Evolutionary conservation across 2,329 filamentous ascomycete genomes (phyloP).

Genomic region (Penicillium sp.): DNA sequence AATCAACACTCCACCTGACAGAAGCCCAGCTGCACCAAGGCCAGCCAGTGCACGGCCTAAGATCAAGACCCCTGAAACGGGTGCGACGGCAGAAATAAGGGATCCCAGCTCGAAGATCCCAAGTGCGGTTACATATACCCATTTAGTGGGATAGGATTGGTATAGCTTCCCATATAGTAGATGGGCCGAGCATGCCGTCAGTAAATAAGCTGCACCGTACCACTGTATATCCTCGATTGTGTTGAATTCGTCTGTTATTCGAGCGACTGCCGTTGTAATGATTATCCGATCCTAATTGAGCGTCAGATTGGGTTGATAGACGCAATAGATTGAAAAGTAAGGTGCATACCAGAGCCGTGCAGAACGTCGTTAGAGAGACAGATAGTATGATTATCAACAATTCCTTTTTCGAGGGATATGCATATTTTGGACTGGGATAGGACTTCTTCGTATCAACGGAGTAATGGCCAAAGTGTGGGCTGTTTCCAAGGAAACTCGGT

Average conservation of each 20-base stretch:
- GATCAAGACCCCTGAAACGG: conserved; percentile 28
- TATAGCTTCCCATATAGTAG: conserved; percentile 35
- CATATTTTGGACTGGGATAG: not conserved
- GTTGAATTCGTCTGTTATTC: conserved; percentile 41
- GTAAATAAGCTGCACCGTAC: conserved; percentile 38
- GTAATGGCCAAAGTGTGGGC: not conserved
- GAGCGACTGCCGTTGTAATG: conserved; percentile 38
- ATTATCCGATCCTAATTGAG: conserved; percentile 25
- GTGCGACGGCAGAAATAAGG: conserved; percentile 28
- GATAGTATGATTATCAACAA: not conserved
- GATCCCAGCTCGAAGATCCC: conserved; percentile 37
- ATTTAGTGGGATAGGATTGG: conserved; percentile 33
- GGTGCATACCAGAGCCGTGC: conserved; percentile 1
- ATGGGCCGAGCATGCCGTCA: conserved; percentile 35
- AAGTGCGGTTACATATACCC: conserved; percentile 29
- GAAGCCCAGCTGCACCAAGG: conserved; percentile 26
- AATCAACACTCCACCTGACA: conserved; percentile 23
- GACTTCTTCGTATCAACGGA: not conserved
- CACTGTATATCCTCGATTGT: conserved; percentile 41
- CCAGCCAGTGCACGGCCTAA: conserved; percentile 34
- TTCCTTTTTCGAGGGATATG: conserved; percentile 3
- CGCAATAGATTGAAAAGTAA: not conserved
- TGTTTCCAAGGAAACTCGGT: not conserved
- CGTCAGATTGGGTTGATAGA: not conserved
- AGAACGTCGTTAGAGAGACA: not conserved